Percentiles rank a stretch among this genome's conserved stretches.
phyloP scores from a whole-genome alignment of 2,329 filamentous ascomycete species.

The Colletotrichum spinosum region DNA sequence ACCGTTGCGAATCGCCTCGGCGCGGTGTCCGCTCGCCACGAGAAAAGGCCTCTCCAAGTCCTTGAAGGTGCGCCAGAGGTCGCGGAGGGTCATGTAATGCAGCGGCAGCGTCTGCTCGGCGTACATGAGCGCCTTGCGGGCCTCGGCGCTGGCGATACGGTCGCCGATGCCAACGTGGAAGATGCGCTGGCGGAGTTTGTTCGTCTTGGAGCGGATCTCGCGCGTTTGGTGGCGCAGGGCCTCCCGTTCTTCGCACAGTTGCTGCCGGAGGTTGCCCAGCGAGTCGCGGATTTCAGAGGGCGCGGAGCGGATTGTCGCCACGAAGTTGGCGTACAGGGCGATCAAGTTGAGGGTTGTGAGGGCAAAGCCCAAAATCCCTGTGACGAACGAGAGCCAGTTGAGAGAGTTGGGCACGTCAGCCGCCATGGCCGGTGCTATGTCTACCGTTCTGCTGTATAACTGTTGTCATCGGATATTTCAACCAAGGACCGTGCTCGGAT shows the following conservation, averaged over 20 bases:
- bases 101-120: conserved; percentile 29
- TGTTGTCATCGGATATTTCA: not conserved
- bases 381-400: conserved; percentile 34
- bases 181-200: conserved; percentile 11
- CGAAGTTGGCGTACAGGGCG: conserved; percentile 31
- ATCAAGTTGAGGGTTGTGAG: conserved; percentile 32
- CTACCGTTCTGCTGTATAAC: not conserved
- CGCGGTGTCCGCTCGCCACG: conserved; percentile 30
- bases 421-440: conserved; percentile 9
- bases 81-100: conserved; percentile 32
- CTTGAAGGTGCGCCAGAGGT: conserved; percentile 34
- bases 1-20: conserved; percentile 31
- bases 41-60: conserved; percentile 32
- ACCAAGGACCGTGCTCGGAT: conserved; percentile 8
- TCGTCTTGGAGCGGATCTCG: conserved; percentile 26
- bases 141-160: conserved; percentile 12
- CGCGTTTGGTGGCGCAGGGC: conserved; percentile 29
- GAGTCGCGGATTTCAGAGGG: conserved; percentile 27
- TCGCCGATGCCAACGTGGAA: not conserved
- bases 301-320: conserved; percentile 25
- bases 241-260: conserved; percentile 32
- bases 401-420: conserved; percentile 30
- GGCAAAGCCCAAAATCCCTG: conserved; percentile 31
- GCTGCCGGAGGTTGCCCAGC: conserved; percentile 30
- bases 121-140: conserved; percentile 18